These are phyloP conservation scores for Talaromyces sp. DNA, from an alignment of 2,329 filamentous ascomycete species.

Conservation along the genomic window DNA sequence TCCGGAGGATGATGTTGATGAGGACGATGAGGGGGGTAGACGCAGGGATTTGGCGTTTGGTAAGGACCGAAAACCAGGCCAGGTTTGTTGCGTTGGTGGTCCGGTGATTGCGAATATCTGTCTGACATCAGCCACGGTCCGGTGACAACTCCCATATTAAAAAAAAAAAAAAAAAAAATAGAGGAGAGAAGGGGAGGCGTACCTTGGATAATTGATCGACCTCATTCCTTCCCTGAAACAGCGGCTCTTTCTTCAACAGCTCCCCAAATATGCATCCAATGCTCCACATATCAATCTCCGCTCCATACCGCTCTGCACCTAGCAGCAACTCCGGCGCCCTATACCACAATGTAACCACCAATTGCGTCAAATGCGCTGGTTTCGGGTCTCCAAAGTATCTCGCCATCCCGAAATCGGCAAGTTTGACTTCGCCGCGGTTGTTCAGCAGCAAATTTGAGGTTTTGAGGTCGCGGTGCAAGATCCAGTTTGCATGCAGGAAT, in stretches of 20 bases:
- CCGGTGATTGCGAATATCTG: conserved; percentile 83
- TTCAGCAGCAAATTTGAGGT: conserved; percentile 92
- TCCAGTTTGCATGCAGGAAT: conserved; percentile 86
- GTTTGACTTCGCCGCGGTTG: conserved; percentile 90
- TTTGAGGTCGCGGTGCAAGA: conserved; percentile 90
- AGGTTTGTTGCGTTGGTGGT: conserved; percentile 74
- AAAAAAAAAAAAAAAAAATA: not conserved
- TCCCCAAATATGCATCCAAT: conserved; percentile 95
- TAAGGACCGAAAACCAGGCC: conserved; percentile 82
- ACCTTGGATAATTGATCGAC: conserved; percentile 78
- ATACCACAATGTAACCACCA: conserved; percentile 98
- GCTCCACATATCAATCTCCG: conserved; percentile 89
- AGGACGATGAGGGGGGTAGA: conserved; percentile 49
- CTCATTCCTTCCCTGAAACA: conserved; percentile 87
- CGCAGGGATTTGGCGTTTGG: conserved; percentile 81
- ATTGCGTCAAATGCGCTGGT: conserved; percentile 75
- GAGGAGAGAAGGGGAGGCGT: conserved; percentile 2
- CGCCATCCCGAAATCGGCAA: conserved; percentile 98
- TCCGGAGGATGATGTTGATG: conserved; percentile 32
- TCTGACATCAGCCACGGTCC: not conserved
- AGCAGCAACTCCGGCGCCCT: conserved; percentile 86
- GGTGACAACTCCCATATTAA: too few relatives aligned
- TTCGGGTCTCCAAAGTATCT: conserved; percentile 75
- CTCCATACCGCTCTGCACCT: conserved; percentile 70
- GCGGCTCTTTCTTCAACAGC: conserved; percentile 74